A percentile compares a stretch with the other conserved stretches of the same genome.
These are phyloP conservation scores for Entoloma clypeatum DNA, from an alignment of 1,284 basidiomycete species.

Conservation along the genomic window DNA sequence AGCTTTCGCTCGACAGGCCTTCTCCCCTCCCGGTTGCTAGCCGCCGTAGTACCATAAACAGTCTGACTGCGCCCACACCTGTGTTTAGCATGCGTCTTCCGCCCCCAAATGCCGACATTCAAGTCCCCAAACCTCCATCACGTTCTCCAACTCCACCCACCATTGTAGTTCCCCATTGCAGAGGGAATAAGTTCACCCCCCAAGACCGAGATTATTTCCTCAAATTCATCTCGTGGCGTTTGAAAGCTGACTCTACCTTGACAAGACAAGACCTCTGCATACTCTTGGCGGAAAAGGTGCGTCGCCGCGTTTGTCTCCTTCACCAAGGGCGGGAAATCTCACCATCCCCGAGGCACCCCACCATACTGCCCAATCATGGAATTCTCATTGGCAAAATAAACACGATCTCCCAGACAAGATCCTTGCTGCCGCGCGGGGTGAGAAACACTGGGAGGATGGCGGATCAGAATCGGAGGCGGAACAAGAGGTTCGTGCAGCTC, in stretches of 20 bases:
- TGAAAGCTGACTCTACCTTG: conserved; percentile 48
- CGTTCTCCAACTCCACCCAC: conserved; percentile 65
- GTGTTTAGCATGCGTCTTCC: conserved; percentile 44
- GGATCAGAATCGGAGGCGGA: conserved; percentile 24
- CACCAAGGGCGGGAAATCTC: conserved; percentile 6
- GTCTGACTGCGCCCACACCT: conserved; percentile 46
- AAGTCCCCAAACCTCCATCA: conserved; percentile 56
- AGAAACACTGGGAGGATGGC: conserved; percentile 30
- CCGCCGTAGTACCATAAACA: conserved; percentile 50
- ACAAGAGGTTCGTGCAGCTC: conserved; percentile 18
- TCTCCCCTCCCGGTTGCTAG: conserved; percentile 21
- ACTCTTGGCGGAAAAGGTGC: conserved; percentile 52
- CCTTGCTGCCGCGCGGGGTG: conserved; percentile 44
- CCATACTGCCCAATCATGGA: conserved; percentile 56
- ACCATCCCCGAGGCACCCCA: conserved; percentile 48
- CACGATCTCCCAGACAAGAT: conserved; percentile 65
- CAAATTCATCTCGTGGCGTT: conserved; percentile 57
- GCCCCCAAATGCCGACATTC: conserved; percentile 51
- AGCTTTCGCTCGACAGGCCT: conserved; percentile 22
- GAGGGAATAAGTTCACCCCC: conserved; percentile 59
- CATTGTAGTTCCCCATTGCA: conserved; percentile 38
- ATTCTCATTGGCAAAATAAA: conserved; percentile 54
- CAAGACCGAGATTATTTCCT: conserved; percentile 63
- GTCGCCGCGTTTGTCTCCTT: conserved; percentile 14
- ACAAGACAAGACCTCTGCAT: conserved; percentile 52